Percentiles rank a stretch among this genome's conserved stretches.
These are phyloP conservation scores for Tylopilus subfusipes DNA, from an alignment of 768 basidiomycete species.

Conservation along the genomic window DNA sequence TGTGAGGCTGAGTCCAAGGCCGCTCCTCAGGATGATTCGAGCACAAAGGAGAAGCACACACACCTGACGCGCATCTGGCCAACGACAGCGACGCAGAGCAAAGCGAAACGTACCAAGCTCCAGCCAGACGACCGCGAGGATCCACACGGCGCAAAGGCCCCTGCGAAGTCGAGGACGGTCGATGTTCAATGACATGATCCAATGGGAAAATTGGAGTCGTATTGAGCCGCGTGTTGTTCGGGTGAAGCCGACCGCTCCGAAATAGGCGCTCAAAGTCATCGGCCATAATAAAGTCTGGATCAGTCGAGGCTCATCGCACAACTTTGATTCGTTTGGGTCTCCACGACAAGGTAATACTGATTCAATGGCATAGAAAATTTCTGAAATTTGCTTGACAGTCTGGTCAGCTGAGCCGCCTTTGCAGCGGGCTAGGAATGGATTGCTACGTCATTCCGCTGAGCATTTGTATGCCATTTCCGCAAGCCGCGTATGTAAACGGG, in stretches of 20 bases:
- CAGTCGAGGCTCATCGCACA: too few relatives aligned
- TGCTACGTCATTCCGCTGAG: neutral
- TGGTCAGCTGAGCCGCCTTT: neutral
- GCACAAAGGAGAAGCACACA: constrained; percentile 8
- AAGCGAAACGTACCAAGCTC: constrained; percentile 59
- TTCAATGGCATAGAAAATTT: neutral
- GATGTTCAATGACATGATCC: constrained; percentile 4
- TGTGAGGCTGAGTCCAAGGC: constrained; percentile 14
- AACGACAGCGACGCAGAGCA: constrained; percentile 48
- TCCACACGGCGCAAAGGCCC: constrained; percentile 55
- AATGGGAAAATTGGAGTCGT: neutral
- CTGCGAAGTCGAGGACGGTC: constrained; percentile 23
- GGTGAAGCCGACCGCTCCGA: constrained; percentile 2
- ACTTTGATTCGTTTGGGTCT: neutral
- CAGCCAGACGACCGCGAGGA: constrained; percentile 62
- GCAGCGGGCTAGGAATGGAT: neutral
- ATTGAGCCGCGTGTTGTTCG: too few relatives aligned
- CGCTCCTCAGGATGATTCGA: neutral
- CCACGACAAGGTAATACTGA: neutral
- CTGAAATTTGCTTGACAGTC: neutral
- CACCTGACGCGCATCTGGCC: constrained; percentile 51
- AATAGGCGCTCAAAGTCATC: too few relatives aligned
- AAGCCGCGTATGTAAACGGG: constrained; percentile 14
- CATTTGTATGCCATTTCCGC: constrained; percentile 10
- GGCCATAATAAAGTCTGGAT: too few relatives aligned